Evolutionary conservation across 139 green algal genomes (phyloP).

Genomic region (Chlorella sp.): DNA sequence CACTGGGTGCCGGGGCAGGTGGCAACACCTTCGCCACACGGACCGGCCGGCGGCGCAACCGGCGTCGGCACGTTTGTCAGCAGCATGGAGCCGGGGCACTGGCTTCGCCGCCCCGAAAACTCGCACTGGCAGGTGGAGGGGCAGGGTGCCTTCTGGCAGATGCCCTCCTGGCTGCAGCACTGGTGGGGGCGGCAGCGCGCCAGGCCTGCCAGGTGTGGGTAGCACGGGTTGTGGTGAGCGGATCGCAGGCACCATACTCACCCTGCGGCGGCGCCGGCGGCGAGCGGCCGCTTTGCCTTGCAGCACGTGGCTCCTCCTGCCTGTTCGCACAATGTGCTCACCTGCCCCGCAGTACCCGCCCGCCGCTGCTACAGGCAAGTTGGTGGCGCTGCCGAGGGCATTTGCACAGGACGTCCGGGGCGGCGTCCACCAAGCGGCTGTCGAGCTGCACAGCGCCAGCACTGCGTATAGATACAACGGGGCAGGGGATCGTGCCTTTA

Average conservation of each 20-base stretch:
- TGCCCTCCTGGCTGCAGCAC: neutral
- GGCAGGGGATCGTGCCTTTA: too few species aligned
- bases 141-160: neutral
- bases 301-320: too few species aligned
- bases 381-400: neutral
- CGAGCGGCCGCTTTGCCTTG: too few species aligned
- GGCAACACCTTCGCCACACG: neutral
- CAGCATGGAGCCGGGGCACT: neutral
- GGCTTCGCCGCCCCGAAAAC: neutral
- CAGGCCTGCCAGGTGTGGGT: neutral
- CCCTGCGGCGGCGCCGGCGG: too few species aligned
- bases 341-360: neutral
- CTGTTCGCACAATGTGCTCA: too few species aligned
- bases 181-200: neutral
- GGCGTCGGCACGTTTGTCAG: neutral
- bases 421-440: too few species aligned
- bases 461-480: too few species aligned
- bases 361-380: neutral
- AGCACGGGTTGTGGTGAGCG: too few species aligned
- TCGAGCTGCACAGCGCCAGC: too few species aligned
- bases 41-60: neutral
- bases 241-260: too few species aligned
- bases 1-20: neutral
- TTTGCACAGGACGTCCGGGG: neutral
- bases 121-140: neutral